A percentile compares a stretch with the other conserved stretches of the same genome.
Conservation (phyloP, 495 filamentous ascomycete species). For the Xylaria sp. region DNA sequence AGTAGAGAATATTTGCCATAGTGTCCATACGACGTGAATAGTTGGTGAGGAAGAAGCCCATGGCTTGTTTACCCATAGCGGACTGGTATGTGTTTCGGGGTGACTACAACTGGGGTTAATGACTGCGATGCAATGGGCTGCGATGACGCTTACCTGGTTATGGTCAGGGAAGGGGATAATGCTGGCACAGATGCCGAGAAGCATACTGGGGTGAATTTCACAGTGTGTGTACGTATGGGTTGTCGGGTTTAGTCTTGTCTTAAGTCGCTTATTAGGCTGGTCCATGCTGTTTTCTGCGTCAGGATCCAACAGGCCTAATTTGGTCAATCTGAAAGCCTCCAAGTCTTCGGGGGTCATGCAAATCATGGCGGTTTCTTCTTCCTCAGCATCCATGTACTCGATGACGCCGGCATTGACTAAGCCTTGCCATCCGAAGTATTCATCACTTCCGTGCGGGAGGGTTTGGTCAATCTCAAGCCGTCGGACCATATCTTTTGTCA, state of each 20-base stretch:
- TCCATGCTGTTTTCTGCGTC: constrained; percentile 54
- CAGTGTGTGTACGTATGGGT: constrained; percentile 95
- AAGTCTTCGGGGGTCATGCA: constrained; percentile 97
- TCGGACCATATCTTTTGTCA: constrained; percentile 82
- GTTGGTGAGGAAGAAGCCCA: constrained; percentile 98
- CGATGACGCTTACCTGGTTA: constrained; percentile 69
- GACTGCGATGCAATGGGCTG: not conserved
- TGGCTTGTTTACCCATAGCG: constrained; percentile 99
- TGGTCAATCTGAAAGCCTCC: constrained; percentile 64
- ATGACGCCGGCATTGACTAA: constrained; percentile 81
- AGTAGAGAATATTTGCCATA: constrained; percentile 98
- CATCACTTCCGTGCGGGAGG: constrained; percentile 62
- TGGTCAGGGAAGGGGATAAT: constrained; percentile 99
- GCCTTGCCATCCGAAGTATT: constrained; percentile 85
- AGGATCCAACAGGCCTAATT: constrained; percentile 45
- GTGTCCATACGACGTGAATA: constrained; percentile 97
- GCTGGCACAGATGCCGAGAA: constrained; percentile 95
- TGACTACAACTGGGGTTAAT: constrained; percentile 58
- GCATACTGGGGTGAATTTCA: constrained; percentile 99
- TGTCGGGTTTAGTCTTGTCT: constrained; percentile 79
- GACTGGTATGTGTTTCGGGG: constrained; percentile 99
- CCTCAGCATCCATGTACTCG: constrained; percentile 96
- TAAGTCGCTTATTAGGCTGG: constrained; percentile 75
- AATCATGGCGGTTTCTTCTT: constrained; percentile 99
- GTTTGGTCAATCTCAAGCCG: constrained; percentile 65